Evolutionary conservation across 2,329 filamentous ascomycete genomes (phyloP), one percentile per base, ranked within the genome.

Genomic region (Phaeophleospora eucalypticola): DNA sequence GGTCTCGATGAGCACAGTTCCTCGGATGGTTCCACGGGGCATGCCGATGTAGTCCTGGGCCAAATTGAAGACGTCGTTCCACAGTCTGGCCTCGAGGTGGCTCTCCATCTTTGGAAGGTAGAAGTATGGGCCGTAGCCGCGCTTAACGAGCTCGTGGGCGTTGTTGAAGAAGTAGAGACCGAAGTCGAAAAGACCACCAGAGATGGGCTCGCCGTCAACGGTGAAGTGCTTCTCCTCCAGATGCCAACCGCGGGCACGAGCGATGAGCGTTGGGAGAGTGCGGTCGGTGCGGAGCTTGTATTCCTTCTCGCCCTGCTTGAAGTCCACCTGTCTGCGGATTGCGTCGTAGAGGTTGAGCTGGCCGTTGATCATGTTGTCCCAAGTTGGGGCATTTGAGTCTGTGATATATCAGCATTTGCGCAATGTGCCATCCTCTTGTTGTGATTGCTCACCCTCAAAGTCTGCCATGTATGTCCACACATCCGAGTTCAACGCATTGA

Each of bases 381-480:
- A 98, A 36, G 93, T 96, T 18, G 93, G 93, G 18, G 93, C 90
- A 65, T 80, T 93, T 4, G 93, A 95, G 70, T 97, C 90, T 95
- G 61, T n/a, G 7, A 18, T 7, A 35, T 29, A 20, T 49, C 36
- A 58, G 48, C 20, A 37, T 20, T 20, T 15, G 3, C 12, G 15
- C 16, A 17, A 4, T 4, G 6, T 18, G 36, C n/a, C 19, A 8
- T 17, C 15, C 36, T 12, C 16, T 10, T 39, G 39, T 7, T 15
- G 17, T n/a, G 27, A 10, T 3, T 37, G 68, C 79, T 62, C 70
- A 93, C 90, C 91, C 74, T 98, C 93, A 59, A 98, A 95, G 71
- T 98, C 93, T 39, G 93, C 93, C 93, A 98, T 98, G 65, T 97
- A 98, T 46, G 91, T 97, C 86, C 87, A 97, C 18, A 97, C 93